Evolutionary conservation across 1,284 basidiomycete genomes (phyloP).

Genomic region (Marasmius oreades): DNA sequence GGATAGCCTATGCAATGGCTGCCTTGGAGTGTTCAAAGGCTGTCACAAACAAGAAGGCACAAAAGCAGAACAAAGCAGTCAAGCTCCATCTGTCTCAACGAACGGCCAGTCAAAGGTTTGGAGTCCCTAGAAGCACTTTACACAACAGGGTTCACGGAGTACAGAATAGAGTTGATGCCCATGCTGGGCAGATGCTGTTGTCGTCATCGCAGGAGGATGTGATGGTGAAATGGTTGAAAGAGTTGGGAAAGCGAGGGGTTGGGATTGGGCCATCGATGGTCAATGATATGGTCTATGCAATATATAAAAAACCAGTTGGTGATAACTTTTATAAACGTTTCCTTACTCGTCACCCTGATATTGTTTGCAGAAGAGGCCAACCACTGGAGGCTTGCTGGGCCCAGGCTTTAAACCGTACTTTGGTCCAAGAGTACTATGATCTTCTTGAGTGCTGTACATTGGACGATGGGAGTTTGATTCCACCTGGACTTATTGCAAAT

Average conservation of each 20-base stretch:
- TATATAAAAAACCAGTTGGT: not conserved
- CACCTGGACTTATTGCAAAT: slow-evolving; percentile 32
- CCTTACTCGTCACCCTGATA: not conserved
- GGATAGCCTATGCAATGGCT: too few relatives aligned
- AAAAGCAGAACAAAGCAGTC: too few relatives aligned
- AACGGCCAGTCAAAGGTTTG: not conserved
- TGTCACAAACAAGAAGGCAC: too few relatives aligned
- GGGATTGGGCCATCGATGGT: not conserved
- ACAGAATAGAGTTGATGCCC: not conserved
- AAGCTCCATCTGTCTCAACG: too few relatives aligned
- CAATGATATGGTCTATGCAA: not conserved
- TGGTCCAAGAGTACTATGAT: slow-evolving; percentile 18
- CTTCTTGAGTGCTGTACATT: slow-evolving; percentile 20
- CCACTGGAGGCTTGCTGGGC: not conserved
- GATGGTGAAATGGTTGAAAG: not conserved
- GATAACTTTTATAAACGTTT: not conserved
- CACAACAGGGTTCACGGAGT: not conserved
- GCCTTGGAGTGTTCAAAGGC: too few relatives aligned
- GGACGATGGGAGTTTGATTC: slow-evolving; percentile 23
- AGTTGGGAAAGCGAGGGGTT: not conserved
- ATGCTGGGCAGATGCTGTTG: not conserved
- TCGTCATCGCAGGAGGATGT: not conserved
- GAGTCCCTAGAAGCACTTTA: not conserved
- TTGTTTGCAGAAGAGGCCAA: not conserved
- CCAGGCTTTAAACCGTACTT: slow-evolving; percentile 17